phyloP scores from a whole-genome alignment of 805 yeast species.

The Candida chauliodis region DNA sequence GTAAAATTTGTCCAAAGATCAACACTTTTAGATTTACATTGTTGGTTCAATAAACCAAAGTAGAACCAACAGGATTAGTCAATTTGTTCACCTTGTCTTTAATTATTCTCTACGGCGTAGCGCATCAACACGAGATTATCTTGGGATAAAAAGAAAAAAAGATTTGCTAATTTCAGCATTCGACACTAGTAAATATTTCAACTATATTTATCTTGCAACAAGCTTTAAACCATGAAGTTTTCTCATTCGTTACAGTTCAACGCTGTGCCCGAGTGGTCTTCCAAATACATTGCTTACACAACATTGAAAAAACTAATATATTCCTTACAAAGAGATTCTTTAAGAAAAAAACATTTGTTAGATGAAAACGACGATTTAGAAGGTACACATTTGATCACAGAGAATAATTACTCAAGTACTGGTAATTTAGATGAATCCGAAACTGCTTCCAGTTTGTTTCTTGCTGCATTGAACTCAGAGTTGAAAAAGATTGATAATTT shows the following conservation, averaged over 20 bases:
- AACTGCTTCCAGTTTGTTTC: constrained; percentile 53
- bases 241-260: constrained; percentile 93
- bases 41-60: no score
- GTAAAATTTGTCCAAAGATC: not conserved
- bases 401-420: constrained; percentile 9
- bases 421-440: constrained; percentile 33
- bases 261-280: constrained; percentile 98
- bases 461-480: constrained; percentile 74
- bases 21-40: no score
- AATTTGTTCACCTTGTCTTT: no score
- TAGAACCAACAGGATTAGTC: no score
- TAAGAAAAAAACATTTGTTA: constrained; percentile 15
- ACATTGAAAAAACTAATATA: constrained; percentile 82
- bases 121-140: no score
- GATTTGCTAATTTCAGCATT: no score
- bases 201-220: no score
- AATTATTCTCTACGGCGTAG: no score
- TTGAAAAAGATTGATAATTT: constrained; percentile 72
- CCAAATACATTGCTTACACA: constrained; percentile 86
- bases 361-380: constrained; percentile 15
- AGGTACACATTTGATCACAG: constrained; percentile 8
- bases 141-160: no score
- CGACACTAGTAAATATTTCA: no score
- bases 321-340: constrained; percentile 66
- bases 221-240: constrained; percentile 65